These are phyloP conservation scores for Saturnispora quitensis DNA, from an alignment of 805 yeast genomes.

Conservation along the genomic window DNA sequence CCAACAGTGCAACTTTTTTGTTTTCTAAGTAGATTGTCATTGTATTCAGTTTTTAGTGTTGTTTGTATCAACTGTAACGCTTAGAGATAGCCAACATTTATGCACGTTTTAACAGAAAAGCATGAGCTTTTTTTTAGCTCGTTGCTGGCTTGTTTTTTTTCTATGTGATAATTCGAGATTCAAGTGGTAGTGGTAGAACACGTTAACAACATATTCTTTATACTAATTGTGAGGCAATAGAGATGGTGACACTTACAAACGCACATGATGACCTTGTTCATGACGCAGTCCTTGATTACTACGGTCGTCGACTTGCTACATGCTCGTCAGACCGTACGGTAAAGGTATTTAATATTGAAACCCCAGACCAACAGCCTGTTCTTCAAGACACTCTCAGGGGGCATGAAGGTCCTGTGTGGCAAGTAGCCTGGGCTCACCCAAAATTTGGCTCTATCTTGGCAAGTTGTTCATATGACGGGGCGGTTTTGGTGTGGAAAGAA, in stretches of 20 bases:
- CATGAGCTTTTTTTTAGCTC: not conserved
- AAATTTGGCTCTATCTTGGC: constrained; percentile 94
- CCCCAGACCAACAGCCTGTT: constrained; percentile 57
- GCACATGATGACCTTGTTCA: constrained; percentile 91
- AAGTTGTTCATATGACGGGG: constrained; percentile 92
- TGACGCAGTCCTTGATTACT: constrained; percentile 95
- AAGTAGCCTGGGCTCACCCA: constrained; percentile 98
- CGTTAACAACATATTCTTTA: not conserved
- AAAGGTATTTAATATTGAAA: constrained; percentile 85
- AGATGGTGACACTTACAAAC: constrained; percentile 72
- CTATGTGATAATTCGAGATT: not conserved
- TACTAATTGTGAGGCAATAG: constrained; percentile 1
- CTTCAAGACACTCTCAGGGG: constrained; percentile 79
- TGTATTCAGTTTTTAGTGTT: not conserved
- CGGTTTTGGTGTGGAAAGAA: constrained; percentile 90
- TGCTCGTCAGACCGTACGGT: constrained; percentile 95
- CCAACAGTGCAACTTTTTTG: not conserved
- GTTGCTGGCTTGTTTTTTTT: not conserved
- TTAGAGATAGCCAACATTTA: not conserved
- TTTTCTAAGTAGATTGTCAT: not conserved
- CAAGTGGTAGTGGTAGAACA: not conserved
- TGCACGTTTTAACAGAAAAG: too few relatives aligned
- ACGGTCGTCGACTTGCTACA: constrained; percentile 92
- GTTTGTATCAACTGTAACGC: not conserved
- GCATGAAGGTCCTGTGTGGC: constrained; percentile 99